Percentiles rank a stretch among this genome's conserved stretches.
Evolutionary conservation across 192 early-diverging fungal genomes (phyloP).

Genomic region (Gigaspora rosea): DNA sequence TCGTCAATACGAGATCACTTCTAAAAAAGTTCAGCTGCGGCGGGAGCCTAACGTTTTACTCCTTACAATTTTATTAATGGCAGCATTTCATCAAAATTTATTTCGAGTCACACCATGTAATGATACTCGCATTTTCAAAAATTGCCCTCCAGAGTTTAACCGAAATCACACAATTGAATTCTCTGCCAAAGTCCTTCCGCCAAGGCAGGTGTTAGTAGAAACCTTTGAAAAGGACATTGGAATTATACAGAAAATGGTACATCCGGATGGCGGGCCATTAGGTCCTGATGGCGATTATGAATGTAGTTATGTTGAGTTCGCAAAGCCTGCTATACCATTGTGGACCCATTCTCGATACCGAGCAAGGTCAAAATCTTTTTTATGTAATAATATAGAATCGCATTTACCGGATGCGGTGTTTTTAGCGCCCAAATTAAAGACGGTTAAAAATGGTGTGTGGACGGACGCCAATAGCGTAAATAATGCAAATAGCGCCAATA

Average conservation of each 20-base stretch:
- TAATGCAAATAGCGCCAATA: too few species aligned
- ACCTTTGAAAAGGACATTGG: constrained; percentile 32
- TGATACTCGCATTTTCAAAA: constrained; percentile 1
- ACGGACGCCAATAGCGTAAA: background rate
- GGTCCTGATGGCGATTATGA: background rate
- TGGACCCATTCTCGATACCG: constrained; percentile 27
- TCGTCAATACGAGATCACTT: constrained; percentile 26
- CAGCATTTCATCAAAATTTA: constrained; percentile 36
- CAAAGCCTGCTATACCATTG: constrained; percentile 22
- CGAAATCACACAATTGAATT: constrained; percentile 33
- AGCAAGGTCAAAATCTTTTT: background rate
- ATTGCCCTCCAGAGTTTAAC: constrained; percentile 26
- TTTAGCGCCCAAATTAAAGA: constrained; percentile 26
- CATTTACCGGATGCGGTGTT: constrained; percentile 32
- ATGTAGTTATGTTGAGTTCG: constrained; percentile 34
- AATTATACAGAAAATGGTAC: constrained; percentile 18
- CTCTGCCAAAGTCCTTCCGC: constrained; percentile 16
- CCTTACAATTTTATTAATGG: constrained; percentile 21
- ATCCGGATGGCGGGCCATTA: background rate
- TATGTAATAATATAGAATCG: background rate
- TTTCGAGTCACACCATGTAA: background rate
- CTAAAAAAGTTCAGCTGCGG: background rate
- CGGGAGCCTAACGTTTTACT: constrained; percentile 30
- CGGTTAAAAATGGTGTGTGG: constrained; percentile 22
- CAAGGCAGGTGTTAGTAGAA: constrained; percentile 18